A percentile compares a stretch with the other conserved stretches of the same genome.
phyloP scores from a whole-genome alignment of 495 filamentous ascomycete genomes.

The Lophiostoma macrostomum region DNA sequence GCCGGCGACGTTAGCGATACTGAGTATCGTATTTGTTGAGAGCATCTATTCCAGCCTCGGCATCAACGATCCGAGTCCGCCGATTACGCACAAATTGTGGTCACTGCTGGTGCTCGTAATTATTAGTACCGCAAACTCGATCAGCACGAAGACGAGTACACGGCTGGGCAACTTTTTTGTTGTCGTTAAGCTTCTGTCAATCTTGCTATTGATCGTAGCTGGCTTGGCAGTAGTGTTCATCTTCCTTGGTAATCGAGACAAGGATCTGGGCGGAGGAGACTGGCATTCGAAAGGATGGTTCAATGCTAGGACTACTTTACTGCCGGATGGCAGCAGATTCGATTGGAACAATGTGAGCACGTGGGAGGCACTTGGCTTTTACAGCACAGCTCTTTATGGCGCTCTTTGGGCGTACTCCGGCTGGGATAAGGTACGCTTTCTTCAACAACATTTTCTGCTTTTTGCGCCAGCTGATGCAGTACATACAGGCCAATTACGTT shows the following conservation, averaged over 20 bases:
- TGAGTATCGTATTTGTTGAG: conserved; percentile 59
- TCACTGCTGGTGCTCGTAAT: conserved; percentile 47
- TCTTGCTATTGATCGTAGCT: conserved; percentile 48
- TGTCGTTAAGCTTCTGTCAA: conserved; percentile 49
- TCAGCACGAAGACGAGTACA: conserved; percentile 56
- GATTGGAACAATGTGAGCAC: conserved; percentile 46
- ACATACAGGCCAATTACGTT: conserved; percentile 53
- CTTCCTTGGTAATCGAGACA: conserved; percentile 37
- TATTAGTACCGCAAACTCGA: conserved; percentile 52
- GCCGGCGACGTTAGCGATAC: conserved; percentile 56
- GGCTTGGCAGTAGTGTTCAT: conserved; percentile 47
- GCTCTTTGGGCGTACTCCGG: conserved; percentile 59
- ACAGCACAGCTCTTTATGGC: conserved; percentile 53
- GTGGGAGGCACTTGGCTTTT: conserved; percentile 54
- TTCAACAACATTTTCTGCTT: neutral
- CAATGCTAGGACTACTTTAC: conserved; percentile 42
- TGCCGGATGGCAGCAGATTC: conserved; percentile 47
- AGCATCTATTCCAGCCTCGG: conserved; percentile 38
- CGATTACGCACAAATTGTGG: conserved; percentile 43
- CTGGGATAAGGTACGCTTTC: conserved; percentile 54
- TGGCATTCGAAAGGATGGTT: conserved; percentile 56
- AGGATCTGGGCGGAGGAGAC: conserved; percentile 46
- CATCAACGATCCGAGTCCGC: conserved; percentile 7
- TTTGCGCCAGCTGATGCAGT: neutral
- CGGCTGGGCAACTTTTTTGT: conserved; percentile 55